Evolutionary conservation across 768 basidiomycete genomes (phyloP), one percentile per base, ranked within the genome.

Genomic region (Sutorius australiensis): DNA sequence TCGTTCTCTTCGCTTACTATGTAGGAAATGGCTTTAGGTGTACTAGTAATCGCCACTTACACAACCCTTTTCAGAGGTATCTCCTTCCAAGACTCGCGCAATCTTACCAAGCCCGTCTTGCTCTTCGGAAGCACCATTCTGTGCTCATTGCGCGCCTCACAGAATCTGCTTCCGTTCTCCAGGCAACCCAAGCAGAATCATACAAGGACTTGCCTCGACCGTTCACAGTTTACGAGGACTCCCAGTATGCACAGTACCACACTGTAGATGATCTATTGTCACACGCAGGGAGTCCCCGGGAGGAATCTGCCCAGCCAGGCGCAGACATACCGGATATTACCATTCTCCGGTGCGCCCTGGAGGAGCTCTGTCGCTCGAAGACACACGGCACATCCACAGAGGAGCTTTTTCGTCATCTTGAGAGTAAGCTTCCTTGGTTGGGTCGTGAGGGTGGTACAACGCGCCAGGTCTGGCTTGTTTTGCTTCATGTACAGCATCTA

Each of bases 61-160:
- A 21, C 13, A 48, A n/a, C 30, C 17, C 2, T n/a, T 19, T 44
- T 4, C 54, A 91, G 89, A 80, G 81, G 33, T 81, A 83, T 60
- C 72, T 92, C 21, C 77, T 89, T 24, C 89, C 89, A 5, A 81
- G 81, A 31, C 77, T 92, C 11, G 66, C 78, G 2, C 77, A 73
- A 44, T 81, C 85, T 1, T 76, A 75, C 27, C 65, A 79, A 28
- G 87, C 89, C 9, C 81, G 88, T 31, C 75, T 74, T 49, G 79
- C 86, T 8, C 67, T 92, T 44, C 79, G 74, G 48, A 63, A 72
- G 6, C 86, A 90, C 60, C 87, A 88, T 46, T 71, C 77, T 17
- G 66, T 71, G 1, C 78, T 89, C 14, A 63, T 89, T 17, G 63
- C 70, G 5, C 78, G 74, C 56, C 73, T 91, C 17, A 79, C 77